Evolutionary conservation across 208 protist genomes (phyloP), one percentile per base, ranked within the genome.

Genomic region (Crithidia mellificae): DNA sequence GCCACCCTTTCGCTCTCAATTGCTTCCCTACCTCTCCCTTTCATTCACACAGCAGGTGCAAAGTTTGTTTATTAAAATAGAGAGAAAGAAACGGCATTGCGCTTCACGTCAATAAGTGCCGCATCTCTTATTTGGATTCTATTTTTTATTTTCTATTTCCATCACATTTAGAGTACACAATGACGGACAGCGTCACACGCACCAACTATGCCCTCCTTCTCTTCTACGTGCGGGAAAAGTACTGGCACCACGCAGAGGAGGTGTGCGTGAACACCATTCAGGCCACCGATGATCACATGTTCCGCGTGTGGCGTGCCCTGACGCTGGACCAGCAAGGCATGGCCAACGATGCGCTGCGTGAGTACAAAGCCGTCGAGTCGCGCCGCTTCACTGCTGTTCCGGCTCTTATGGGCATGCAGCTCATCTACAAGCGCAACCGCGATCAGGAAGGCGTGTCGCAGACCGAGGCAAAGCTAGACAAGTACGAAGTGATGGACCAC

Each of bases 241-340:
- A 89, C 58, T 95, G 90, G 90, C 83, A 81, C 19, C 90, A 95
- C 65, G 90, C 85, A n/a, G 87, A 95, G 64, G 61, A 89, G 53
- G 73, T 95, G 20, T 91, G 85, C 64, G 68, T 66, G 2, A 64
- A 74, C n/a, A 80, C 77, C n/a, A 83, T 91, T 36, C 81, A 86
- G n/a, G 62, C 83, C 14, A 83, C 73, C 19, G 88, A 95, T 64
- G 89, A 94, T 64, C 83, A 81, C 65, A 43, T 93, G 24, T 94
- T 97, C 41, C 84, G 87, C 20, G 85, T 96, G 29, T 97, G 93
- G 91, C 77, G 80, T 5, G 85, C 74, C 17, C 70, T 93, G 24
- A 85, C 82, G 57, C 74, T 88, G 34, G 80, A 85, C 52, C 77
- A 89, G 79, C 87, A 96, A 78, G 91, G 88, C 30, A 81, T 87